Percentiles rank a stretch among this genome's conserved stretches.
phyloP scores from a whole-genome alignment of 192 early-diverging fungal species.

The Entomortierella chlamydospora region DNA sequence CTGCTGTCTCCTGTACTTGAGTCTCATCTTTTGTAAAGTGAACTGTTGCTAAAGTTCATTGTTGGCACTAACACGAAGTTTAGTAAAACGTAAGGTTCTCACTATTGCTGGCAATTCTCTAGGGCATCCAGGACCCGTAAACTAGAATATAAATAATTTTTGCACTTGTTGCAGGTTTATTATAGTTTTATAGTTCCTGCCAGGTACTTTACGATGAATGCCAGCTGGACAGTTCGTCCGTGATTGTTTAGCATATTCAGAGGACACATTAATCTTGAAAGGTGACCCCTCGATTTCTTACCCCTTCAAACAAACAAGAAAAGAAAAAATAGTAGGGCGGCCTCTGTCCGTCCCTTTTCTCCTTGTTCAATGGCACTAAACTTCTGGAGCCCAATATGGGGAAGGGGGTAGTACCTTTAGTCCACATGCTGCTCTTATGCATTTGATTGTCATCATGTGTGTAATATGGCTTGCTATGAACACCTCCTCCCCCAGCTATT shows the following conservation, averaged over 20 bases:
- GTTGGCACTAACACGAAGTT: too few species aligned
- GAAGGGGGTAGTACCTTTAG: background rate
- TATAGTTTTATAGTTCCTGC: too few species aligned
- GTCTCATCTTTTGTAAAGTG: background rate
- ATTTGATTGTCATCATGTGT: background rate
- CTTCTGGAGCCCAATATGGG: constrained; percentile 1
- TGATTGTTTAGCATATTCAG: too few species aligned
- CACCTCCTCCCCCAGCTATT: too few species aligned
- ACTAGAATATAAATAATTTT: too few species aligned
- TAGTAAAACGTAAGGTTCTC: too few species aligned
- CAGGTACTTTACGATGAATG: background rate
- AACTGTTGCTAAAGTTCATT: background rate
- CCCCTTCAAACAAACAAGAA: constrained; percentile 9
- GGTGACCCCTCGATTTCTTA: constrained; percentile 3
- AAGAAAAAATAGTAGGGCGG: background rate
- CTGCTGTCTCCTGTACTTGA: constrained; percentile 9
- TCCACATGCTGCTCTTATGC: background rate
- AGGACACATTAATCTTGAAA: too few species aligned
- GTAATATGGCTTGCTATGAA: too few species aligned
- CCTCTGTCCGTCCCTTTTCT: background rate
- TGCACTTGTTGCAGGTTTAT: too few species aligned
- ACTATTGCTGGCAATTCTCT: too few species aligned
- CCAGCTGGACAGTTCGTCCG: background rate
- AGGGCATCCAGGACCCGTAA: too few species aligned
- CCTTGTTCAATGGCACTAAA: constrained; percentile 6